phyloP scores from a whole-genome alignment of 441 rosid species.

The Pelargonium citronellum region DNA sequence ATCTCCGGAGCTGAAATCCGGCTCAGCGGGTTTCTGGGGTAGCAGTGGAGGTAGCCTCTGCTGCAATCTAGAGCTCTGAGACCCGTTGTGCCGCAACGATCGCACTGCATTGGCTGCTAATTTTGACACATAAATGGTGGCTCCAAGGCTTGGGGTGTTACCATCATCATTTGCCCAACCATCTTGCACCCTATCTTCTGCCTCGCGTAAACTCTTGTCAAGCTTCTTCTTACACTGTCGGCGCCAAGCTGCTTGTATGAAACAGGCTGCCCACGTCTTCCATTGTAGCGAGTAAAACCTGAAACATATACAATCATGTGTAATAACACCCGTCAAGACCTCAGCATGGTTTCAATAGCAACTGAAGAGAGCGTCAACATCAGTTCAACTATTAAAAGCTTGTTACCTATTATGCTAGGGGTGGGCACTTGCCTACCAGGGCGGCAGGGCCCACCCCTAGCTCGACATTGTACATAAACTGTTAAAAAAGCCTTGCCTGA shows the following conservation, averaged over 20 bases:
- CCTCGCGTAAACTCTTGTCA: conserved; percentile 53
- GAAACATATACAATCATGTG: conserved; percentile 20
- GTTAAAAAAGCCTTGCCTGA: too few species aligned
- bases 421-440: too few species aligned
- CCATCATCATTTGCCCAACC: conserved; percentile 58
- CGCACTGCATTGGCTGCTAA: conserved; percentile 73
- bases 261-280: conserved; percentile 92
- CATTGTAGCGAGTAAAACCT: conserved; percentile 75
- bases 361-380: too few species aligned
- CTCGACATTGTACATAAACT: too few species aligned
- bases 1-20: conserved; percentile 43
- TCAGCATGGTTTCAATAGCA: too few species aligned
- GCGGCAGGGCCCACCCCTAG: too few species aligned
- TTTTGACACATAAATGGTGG: conserved; percentile 65
- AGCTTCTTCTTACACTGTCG: conserved; percentile 57
- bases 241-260: conserved; percentile 82
- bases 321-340: too few species aligned
- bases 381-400: too few species aligned
- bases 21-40: conserved; percentile 76
- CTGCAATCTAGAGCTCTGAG: conserved; percentile 30
- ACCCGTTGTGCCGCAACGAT: conserved; percentile 35
- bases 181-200: conserved; percentile 62
- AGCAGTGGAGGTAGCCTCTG: conserved; percentile 56
- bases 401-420: too few species aligned
- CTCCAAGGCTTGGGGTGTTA: conserved; percentile 63